Percentiles rank a stretch among this genome's conserved stretches.
phyloP scores from a whole-genome alignment of 306 rosid species.

The Vicia faba region DNA sequence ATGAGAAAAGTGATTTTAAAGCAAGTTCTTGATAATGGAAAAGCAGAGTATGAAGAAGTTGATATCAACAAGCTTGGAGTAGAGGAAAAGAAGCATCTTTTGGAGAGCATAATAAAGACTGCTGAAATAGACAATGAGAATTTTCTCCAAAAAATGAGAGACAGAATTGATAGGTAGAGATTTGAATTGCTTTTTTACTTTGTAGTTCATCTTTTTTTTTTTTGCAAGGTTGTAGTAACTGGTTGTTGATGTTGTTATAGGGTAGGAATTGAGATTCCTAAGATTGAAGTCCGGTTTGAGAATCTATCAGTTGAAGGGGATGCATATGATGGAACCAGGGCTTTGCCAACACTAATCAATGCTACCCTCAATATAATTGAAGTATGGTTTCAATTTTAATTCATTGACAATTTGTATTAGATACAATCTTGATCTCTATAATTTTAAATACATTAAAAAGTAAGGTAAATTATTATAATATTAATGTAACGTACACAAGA shows the following conservation, averaged over 20 bases:
- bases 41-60: conserved; percentile 53
- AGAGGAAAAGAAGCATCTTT: conserved; percentile 55
- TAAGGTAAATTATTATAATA: neutral
- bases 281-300: conserved; percentile 77
- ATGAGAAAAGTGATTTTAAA: conserved; percentile 58
- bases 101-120: conserved; percentile 56
- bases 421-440: neutral
- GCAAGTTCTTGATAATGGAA: conserved; percentile 65
- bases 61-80: conserved; percentile 64
- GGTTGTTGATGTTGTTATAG: conserved; percentile 37
- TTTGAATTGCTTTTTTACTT: too few species aligned
- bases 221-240: neutral
- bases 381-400: conserved; percentile 39
- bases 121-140: conserved; percentile 73
- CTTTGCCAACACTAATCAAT: conserved; percentile 71
- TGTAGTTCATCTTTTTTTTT: too few species aligned
- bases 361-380: conserved; percentile 55
- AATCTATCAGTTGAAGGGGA: conserved; percentile 69
- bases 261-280: conserved; percentile 72
- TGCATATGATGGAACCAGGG: conserved; percentile 80
- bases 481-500: neutral
- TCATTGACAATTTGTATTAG: neutral
- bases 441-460: neutral
- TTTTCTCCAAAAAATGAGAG: conserved; percentile 59
- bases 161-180: conserved; percentile 48